Evolutionary conservation across 2,329 filamentous ascomycete genomes (phyloP), one percentile per base, ranked within the genome.

Genomic region (Sarocladiaceae sp.): DNA sequence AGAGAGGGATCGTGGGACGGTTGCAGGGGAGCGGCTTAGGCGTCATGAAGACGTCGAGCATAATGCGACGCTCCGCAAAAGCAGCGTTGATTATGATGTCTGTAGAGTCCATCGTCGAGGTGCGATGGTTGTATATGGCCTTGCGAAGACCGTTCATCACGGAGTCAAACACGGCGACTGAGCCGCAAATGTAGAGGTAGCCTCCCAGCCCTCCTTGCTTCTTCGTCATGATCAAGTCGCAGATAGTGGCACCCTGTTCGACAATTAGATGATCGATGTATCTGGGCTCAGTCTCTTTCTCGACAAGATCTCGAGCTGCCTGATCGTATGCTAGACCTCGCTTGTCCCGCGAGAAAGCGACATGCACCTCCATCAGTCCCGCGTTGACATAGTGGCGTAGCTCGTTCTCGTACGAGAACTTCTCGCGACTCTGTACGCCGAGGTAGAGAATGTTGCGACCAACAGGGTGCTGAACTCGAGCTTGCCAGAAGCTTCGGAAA

Each of bases 41-140:
- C 1, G 71, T 70, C 73, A 76, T 76, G 55, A 77, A 77, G 32
- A 77, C 71, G 47, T 77, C 73, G 0, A 76, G 56, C 74, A 77
- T 77, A 52, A 78, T 73, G 5, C 74, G 64, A 1, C 74, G 63
- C 55, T 78, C 74, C 0, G 73, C 73, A 46, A 77, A 76, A 0
- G 74, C 73, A 19, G 67, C 70, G 50, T 72, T 68, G 42, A 76
- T 55, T 41, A 77, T 67, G 24, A 66, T 55, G 44, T 77, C 73
- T 1, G 70, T 68, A 0, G 67, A 68, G 26, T 74, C 69, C 61
- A 73, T 72, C 0, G 70, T 75, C 2, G 72, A 66, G 3, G 70
- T 70, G 32, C 70, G 65, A 50, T 76, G 67, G 18, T 69, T 71
- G 49, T 75, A 78, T 16, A 78, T 68, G 3, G 74, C 73, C 54